Conservation (phyloP, 78 protist species). For the Acrasis kona region DNA sequence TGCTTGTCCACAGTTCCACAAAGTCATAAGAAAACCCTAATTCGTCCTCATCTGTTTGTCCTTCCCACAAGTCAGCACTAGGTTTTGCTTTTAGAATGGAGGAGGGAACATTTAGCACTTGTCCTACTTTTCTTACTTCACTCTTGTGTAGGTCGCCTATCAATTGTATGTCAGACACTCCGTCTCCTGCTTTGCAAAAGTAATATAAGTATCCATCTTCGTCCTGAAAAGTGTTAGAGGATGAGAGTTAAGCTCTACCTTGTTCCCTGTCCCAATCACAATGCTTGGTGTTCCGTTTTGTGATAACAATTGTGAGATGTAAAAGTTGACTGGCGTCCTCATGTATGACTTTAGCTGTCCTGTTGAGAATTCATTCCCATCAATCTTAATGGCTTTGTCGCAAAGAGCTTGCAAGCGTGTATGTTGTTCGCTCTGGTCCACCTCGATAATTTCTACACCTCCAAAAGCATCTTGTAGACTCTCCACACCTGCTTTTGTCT, state of each 20-base stretch:
- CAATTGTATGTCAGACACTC: slow-evolving; percentile 61
- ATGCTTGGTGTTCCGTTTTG: slow-evolving; percentile 36
- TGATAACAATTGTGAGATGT: slow-evolving; percentile 41
- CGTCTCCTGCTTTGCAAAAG: slow-evolving; percentile 81
- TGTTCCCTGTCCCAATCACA: slow-evolving; percentile 42
- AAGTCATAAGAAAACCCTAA: slow-evolving; percentile 64
- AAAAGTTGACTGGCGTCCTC: slow-evolving; percentile 62
- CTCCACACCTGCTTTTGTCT: slow-evolving; percentile 36
- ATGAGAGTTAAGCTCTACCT: too few relatives aligned
- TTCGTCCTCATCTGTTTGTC: slow-evolving; percentile 81
- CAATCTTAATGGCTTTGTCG: slow-evolving; percentile 23
- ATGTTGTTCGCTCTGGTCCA: slow-evolving; percentile 56
- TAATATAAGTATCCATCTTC: slow-evolving; percentile 71
- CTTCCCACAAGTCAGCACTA: slow-evolving; percentile 80
- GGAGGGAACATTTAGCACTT: slow-evolving; percentile 31
- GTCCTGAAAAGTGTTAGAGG: too few relatives aligned
- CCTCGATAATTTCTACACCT: slow-evolving; percentile 25
- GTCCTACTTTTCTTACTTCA: slow-evolving; percentile 42
- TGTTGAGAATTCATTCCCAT: slow-evolving; percentile 27
- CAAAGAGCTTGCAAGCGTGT: slow-evolving; percentile 14
- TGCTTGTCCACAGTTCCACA: slow-evolving; percentile 1
- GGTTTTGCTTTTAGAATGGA: slow-evolving; percentile 48
- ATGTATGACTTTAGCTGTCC: slow-evolving; percentile 62
- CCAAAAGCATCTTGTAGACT: background rate
- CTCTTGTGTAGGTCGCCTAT: slow-evolving; percentile 67